Evolutionary conservation across 139 green algal species (phyloP).

Genomic region (Closterium sp.): DNA sequence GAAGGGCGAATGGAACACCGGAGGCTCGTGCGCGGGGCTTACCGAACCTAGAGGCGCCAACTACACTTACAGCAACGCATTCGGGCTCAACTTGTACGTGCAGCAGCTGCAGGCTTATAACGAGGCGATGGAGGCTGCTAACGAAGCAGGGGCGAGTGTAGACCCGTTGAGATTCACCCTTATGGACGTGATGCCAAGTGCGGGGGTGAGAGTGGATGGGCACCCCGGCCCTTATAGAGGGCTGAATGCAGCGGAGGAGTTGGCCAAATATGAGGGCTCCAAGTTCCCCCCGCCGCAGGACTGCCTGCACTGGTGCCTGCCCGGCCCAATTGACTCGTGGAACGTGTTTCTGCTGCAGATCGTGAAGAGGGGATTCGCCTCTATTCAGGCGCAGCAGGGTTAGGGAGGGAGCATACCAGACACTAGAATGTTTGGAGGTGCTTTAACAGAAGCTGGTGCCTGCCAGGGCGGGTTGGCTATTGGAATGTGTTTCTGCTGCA

Average conservation of each 20-base stretch:
- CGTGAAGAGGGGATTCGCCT: neutral
- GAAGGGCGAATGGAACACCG: constrained; percentile 44
- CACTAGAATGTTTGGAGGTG: too few relatives aligned
- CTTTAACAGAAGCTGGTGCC: too few relatives aligned
- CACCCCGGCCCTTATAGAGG: constrained; percentile 24
- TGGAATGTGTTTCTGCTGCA: too few relatives aligned
- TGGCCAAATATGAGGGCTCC: neutral
- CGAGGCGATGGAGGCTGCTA: neutral
- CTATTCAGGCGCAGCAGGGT: neutral
- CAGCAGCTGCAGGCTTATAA: constrained; percentile 19
- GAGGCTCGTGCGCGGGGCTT: constrained; percentile 17
- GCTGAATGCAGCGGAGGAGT: neutral
- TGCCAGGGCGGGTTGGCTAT: too few relatives aligned
- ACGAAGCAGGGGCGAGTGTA: neutral
- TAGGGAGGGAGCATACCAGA: too few relatives aligned
- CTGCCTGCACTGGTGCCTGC: constrained; percentile 41
- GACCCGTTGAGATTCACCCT: neutral
- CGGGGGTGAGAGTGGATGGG: neutral
- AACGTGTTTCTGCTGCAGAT: constrained; percentile 43
- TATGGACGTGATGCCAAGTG: constrained; percentile 28
- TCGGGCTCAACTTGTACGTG: neutral
- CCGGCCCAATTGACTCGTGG: constrained; percentile 34
- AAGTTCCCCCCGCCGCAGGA: constrained; percentile 18
- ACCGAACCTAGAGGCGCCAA: neutral
- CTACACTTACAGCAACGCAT: neutral